Base-by-base conservation (phyloP, 768 basidiomycete species). In the Tylopilus felleus region DNA sequence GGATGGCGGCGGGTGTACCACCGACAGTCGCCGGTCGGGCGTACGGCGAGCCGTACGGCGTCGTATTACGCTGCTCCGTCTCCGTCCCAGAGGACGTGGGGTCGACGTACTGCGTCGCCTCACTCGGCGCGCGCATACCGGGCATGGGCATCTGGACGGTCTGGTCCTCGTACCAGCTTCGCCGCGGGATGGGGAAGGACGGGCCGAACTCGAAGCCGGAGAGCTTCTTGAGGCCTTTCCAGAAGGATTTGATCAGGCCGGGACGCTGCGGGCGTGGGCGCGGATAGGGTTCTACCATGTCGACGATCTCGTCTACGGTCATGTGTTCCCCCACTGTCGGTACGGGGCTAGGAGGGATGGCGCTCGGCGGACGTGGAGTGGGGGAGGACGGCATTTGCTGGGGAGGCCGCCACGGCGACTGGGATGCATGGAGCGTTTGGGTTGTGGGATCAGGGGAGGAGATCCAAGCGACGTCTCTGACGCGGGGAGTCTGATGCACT, bases 161-260 rank as follows among this genome's bases (percentile, higher is more conserved):
- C 46, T 45, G 46, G 25, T 33, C 36, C 17, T 8, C 50, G 28
- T 54, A 51, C 7, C 53, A 52, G 10, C 47, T 39, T 5, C 36
- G 8, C 28, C 49, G 35, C 1, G 50, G 33, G n/a, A 47, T 9
- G 39, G 29, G 40, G 9, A 48, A 53, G 51, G 56, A 45, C 23
- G 52, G 57, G n/a, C 49, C 10, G 21, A 38, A 51, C 16, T 52
- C 40, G 52, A 62, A 55, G 36, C 60, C 60, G 43, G 66, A 60
- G 22, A 65, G 58, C 47, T 67, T 70, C 56, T 67, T 72, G 8
- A 76, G 50, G 5, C 71, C 70, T 1, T 62, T 60, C 49, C 75
- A 70, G 19, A 76, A 53, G 1, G 69, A 66, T 17, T 64, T 66
- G 5, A 69, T 51, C 16, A 73, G 53, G 36, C 63, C 52, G 6